phyloP scores from a whole-genome alignment of 345 rosid genomes.

The Pistacia atlantica region DNA sequence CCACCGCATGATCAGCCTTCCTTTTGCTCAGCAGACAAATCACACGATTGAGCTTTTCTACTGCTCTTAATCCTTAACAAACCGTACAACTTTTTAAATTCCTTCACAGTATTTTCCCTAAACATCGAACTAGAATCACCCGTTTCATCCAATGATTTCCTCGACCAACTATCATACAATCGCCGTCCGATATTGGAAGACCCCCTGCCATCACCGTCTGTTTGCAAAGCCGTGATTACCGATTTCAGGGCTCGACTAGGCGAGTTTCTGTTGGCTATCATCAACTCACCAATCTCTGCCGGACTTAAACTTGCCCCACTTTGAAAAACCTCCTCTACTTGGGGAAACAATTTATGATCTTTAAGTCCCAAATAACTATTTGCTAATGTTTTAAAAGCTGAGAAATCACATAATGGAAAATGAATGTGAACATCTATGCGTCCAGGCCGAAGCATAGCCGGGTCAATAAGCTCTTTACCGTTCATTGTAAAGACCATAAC shows the following conservation, averaged over 20 bases:
- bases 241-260: constrained; percentile 95
- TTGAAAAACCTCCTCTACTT: constrained; percentile 83
- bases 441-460: constrained; percentile 72
- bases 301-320: constrained; percentile 78
- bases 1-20: constrained; percentile 24
- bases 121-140: constrained; percentile 45
- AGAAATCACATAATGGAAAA: constrained; percentile 83
- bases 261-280: constrained; percentile 88
- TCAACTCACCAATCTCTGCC: constrained; percentile 88
- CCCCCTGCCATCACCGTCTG: constrained; percentile 65
- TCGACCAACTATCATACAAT: constrained; percentile 33
- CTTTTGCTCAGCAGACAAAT: constrained; percentile 32
- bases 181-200: constrained; percentile 37
- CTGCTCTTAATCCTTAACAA: constrained; percentile 56
- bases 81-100: constrained; percentile 70
- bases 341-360: constrained; percentile 90
- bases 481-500: constrained; percentile 79
- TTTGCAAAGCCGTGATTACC: constrained; percentile 77
- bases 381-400: constrained; percentile 77
- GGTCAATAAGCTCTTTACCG: constrained; percentile 59
- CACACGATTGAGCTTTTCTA: constrained; percentile 50
- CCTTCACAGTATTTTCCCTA: constrained; percentile 62
- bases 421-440: constrained; percentile 85
- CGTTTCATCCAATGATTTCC: constrained; percentile 37
- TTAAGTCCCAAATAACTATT: constrained; percentile 72